Base-by-base conservation (phyloP, 2,329 filamentous ascomycete species). In the Xylaria sp. region DNA sequence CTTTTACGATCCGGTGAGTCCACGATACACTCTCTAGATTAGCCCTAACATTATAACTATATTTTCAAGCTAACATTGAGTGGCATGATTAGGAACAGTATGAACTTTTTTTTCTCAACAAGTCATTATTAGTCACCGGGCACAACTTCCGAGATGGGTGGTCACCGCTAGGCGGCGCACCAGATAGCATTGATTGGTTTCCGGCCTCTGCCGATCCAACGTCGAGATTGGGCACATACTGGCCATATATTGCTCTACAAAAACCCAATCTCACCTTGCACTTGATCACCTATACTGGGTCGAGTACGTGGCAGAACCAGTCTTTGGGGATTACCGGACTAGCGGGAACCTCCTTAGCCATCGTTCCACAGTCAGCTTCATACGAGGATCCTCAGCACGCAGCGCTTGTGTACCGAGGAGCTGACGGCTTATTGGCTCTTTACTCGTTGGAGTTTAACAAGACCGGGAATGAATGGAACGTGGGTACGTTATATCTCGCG, bases 61-160 rank as follows among this genome's bases (percentile, higher is more conserved):
- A 9, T 53, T 21, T 0, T 42, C 17, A 27, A 45, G 9, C 59
- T 61, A 21, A 61, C 59, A 45, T 30, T 1, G 30, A 6, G 30
- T 32, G 8, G 8, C 21, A 42, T 51, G 1, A n/a, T 53, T 9
- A 61, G 59, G 32, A 32, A 19, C 59, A 61, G 34, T 39, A 45
- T 4, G 59, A 61, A 34, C 34, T 61, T 17, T 61, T 61, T 48
- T 61, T 54, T 21, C 21, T 30, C 12, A 54, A 53, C 48, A 54
- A 24, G 1, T 45, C 59, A 12, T 54, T 19, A 4, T 9, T 42
- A 0, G 32, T 61, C 17, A 53, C 34, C 12, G 58, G 58, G 30
- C 39, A 51, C 58, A 61, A 61, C 47, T 61, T 61, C 21, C 32
- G 32, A 9, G 47, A 61, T 36, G 4, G 58, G 1, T 3, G 9